Conservation (phyloP, 768 basidiomycete genomes). For the Boletus patriciae region DNA sequence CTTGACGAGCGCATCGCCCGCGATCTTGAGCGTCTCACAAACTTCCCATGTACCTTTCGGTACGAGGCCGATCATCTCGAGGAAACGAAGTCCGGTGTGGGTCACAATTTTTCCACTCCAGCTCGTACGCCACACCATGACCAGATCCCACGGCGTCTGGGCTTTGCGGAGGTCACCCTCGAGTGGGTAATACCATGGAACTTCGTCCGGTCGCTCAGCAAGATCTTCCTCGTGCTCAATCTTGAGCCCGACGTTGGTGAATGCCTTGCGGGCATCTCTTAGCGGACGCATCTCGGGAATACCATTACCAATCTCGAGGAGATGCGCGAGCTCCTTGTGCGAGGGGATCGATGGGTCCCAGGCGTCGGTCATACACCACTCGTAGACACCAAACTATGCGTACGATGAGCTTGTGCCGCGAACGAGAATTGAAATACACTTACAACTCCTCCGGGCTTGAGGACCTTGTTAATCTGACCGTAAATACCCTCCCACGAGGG, state of each 20-base stretch:
- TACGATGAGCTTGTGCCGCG: background rate
- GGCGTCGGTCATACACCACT: slow-evolving; percentile 97
- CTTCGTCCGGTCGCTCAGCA: slow-evolving; percentile 72
- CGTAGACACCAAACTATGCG: slow-evolving; percentile 90
- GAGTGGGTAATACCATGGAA: slow-evolving; percentile 96
- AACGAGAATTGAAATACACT: slow-evolving; percentile 33
- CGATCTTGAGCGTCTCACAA: slow-evolving; percentile 83
- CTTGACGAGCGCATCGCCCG: slow-evolving; percentile 73
- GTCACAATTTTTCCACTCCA: slow-evolving; percentile 82
- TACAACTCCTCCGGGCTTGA: slow-evolving; percentile 95
- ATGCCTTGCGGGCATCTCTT: slow-evolving; percentile 65
- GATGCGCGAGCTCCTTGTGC: slow-evolving; percentile 90
- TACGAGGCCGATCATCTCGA: slow-evolving; percentile 77
- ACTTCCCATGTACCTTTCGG: slow-evolving; percentile 94
- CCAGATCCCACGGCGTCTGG: slow-evolving; percentile 90
- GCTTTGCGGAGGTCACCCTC: slow-evolving; percentile 92
- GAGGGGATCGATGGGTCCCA: slow-evolving; percentile 85
- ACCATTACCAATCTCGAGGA: slow-evolving; percentile 92
- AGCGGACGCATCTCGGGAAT: slow-evolving; percentile 96
- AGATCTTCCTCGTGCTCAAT: slow-evolving; percentile 93
- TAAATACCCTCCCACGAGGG: slow-evolving; percentile 97
- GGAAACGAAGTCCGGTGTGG: slow-evolving; percentile 70
- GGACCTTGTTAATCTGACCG: slow-evolving; percentile 85
- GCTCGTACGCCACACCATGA: slow-evolving; percentile 89
- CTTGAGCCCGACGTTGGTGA: slow-evolving; percentile 81